Percentiles rank a stretch among this genome's conserved stretches.
phyloP scores from a whole-genome alignment of 2,329 filamentous ascomycete species.

The Phialophora macrospora region DNA sequence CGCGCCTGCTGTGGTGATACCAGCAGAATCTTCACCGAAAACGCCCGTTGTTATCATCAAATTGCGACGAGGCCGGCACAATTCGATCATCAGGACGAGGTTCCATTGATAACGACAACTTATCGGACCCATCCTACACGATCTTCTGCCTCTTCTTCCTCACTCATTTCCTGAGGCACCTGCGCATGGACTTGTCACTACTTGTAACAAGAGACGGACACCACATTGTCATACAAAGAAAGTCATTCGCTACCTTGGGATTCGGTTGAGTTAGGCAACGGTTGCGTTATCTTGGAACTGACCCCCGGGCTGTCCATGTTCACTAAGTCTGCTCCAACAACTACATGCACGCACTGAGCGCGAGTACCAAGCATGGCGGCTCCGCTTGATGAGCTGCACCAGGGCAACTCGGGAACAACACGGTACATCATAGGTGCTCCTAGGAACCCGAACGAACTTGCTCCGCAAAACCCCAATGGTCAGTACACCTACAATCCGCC shows the following conservation, averaged over 20 bases:
- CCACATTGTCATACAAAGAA: constrained; percentile 12
- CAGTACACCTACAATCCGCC: constrained; percentile 24
- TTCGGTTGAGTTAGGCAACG: constrained; percentile 11
- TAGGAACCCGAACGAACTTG: constrained; percentile 25
- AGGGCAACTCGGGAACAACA: constrained; percentile 30
- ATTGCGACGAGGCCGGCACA: constrained; percentile 2
- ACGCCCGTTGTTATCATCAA: not conserved
- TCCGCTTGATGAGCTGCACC: constrained; percentile 31
- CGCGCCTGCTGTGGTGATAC: constrained; percentile 15
- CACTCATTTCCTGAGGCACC: constrained; percentile 3
- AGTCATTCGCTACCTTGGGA: constrained; percentile 10
- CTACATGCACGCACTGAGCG: constrained; percentile 26
- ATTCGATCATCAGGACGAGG: not conserved
- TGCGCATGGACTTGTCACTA: constrained; percentile 23
- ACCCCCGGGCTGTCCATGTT: constrained; percentile 24
- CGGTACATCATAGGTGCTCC: constrained; percentile 36
- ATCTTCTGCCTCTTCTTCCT: not conserved
- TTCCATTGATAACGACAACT: constrained; percentile 3
- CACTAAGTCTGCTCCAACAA: constrained; percentile 13
- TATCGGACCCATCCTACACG: not conserved
- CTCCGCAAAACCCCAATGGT: constrained; percentile 30
- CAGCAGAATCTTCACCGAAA: constrained; percentile 8
- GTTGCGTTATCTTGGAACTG: not conserved
- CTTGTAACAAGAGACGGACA: constrained; percentile 17
- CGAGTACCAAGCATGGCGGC: constrained; percentile 28